Percentiles rank a stretch among this genome's conserved stretches.
Conservation (phyloP, 192 early-diverging fungal species). For the Phycomyces nitens region DNA sequence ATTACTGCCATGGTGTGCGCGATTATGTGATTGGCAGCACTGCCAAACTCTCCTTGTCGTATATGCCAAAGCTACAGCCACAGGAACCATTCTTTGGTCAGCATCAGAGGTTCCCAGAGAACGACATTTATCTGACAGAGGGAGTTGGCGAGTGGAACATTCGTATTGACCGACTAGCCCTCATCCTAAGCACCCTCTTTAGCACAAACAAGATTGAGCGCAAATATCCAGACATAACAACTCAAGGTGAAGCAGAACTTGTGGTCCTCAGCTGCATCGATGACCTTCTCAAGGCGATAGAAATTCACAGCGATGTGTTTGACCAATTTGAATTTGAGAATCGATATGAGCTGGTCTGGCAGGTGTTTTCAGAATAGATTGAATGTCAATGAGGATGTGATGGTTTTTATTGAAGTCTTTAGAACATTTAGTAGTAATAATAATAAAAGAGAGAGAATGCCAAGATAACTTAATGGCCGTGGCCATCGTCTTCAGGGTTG, state of each 20-base stretch:
- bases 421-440: neutral
- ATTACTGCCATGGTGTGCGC: neutral
- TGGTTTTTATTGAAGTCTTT: conserved; percentile 1
- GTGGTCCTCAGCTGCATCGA: neutral
- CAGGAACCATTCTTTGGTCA: neutral
- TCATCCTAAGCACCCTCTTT: neutral
- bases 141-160: neutral
- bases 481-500: conserved; percentile 46
- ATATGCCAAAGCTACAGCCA: neutral
- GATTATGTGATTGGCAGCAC: neutral
- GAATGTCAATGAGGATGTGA: neutral
- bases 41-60: neutral
- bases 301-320: neutral
- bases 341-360: neutral
- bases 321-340: neutral
- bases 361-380: neutral
- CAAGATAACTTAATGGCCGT: conserved; percentile 41
- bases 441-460: neutral
- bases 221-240: neutral
- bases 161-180: neutral
- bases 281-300: neutral
- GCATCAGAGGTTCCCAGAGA: neutral
- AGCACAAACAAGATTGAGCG: neutral
- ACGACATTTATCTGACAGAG: neutral
- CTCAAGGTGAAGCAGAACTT: neutral